Evolutionary conservation across 2,329 filamentous ascomycete genomes (phyloP).

Genomic region (Diaporthe citri): DNA sequence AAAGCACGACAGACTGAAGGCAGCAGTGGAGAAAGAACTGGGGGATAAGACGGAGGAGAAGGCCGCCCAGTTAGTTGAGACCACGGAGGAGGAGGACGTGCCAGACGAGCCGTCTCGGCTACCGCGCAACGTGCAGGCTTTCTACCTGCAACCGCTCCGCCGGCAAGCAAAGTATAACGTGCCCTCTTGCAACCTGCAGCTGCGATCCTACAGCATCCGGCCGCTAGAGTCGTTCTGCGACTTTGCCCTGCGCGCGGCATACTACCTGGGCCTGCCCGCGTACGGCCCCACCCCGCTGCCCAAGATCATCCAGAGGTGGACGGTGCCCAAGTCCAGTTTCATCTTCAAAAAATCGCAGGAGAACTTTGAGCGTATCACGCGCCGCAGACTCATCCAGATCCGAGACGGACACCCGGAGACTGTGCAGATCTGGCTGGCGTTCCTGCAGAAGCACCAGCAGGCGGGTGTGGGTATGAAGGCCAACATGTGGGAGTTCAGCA

Average conservation of each 20-base stretch:
- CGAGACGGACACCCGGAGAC: constrained; percentile 90
- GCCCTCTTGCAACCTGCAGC: constrained; percentile 89
- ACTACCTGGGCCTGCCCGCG: constrained; percentile 90
- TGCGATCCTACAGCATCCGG: constrained; percentile 90
- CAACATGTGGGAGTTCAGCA: constrained; percentile 91
- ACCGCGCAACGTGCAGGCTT: constrained; percentile 84
- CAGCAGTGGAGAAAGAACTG: neutral
- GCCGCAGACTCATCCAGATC: constrained; percentile 89
- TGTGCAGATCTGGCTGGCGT: constrained; percentile 92
- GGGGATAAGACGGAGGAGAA: neutral
- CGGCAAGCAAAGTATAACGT: constrained; percentile 80
- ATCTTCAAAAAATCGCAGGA: constrained; percentile 98
- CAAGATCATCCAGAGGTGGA: constrained; percentile 91
- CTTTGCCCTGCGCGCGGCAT: constrained; percentile 93
- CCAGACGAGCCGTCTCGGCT: constrained; percentile 61
- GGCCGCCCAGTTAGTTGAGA: constrained; percentile 9
- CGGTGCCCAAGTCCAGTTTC: constrained; percentile 88
- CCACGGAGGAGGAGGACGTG: constrained; percentile 32
- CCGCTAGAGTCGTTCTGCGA: constrained; percentile 96
- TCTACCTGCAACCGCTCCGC: constrained; percentile 87
- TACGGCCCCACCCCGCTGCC: constrained; percentile 89
- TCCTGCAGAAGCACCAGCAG: constrained; percentile 91
- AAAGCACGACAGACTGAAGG: neutral
- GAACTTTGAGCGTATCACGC: constrained; percentile 94
- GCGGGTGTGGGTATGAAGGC: constrained; percentile 99